phyloP scores from a whole-genome alignment of 192 early-diverging fungal species.

The Pilobolus umbonatus region DNA sequence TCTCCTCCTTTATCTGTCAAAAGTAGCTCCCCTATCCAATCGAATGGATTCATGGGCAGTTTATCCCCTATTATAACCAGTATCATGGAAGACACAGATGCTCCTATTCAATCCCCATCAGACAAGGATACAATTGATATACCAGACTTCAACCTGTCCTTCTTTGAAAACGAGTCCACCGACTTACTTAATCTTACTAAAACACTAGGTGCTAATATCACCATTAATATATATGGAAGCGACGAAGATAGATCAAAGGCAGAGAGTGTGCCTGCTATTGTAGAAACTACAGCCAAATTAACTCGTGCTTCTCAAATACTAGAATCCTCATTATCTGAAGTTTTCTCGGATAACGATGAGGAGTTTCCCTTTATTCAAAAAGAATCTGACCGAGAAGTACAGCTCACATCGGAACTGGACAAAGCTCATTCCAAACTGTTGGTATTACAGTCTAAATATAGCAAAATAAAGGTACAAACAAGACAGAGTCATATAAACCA shows the following conservation, averaged over 20 bases:
- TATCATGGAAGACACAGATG: no score
- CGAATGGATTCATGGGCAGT: no score
- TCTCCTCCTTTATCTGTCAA: not conserved
- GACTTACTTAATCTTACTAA: constrained; percentile 30
- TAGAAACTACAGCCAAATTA: constrained; percentile 1
- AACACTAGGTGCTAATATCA: constrained; percentile 30
- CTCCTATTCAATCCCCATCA: no score
- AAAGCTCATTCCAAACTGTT: constrained; percentile 20
- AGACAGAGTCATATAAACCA: no score
- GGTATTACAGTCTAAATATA: constrained; percentile 27
- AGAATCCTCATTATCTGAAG: constrained; percentile 7
- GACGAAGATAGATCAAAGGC: not conserved
- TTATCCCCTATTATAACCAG: no score
- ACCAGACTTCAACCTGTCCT: constrained; percentile 19
- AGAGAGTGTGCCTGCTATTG: not conserved
- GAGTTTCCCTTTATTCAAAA: not conserved
- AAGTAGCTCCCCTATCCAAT: not conserved
- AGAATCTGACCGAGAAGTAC: no score
- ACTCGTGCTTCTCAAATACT: constrained; percentile 22
- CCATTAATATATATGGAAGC: not conserved
- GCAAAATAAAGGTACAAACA: constrained; percentile 12
- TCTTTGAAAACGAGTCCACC: constrained; percentile 32
- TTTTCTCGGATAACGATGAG: not conserved
- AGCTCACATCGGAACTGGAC: constrained; percentile 27
- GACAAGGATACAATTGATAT: no score